phyloP scores from a whole-genome alignment of 2,329 filamentous ascomycete genomes.

The Aspergillus tubingensis region DNA sequence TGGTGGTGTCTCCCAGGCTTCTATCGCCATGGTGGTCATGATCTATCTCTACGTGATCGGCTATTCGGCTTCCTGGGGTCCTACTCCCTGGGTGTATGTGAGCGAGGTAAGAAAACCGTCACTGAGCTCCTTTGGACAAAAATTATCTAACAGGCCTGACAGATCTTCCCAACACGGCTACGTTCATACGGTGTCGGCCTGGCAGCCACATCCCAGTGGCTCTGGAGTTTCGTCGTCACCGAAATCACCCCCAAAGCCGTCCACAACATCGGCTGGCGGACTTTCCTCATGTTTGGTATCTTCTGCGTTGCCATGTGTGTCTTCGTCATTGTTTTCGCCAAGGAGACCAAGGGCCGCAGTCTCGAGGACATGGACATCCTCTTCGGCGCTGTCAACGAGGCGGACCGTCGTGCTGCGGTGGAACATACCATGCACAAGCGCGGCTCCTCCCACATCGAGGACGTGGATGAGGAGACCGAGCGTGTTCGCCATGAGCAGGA shows the following conservation, averaged over 20 bases:
- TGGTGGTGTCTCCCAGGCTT: slow-evolving; percentile 32
- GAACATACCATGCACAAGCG: slow-evolving; percentile 30
- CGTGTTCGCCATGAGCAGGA: slow-evolving; percentile 6
- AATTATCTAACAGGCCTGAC: background rate
- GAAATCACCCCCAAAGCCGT: slow-evolving; percentile 45
- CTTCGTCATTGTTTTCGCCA: slow-evolving; percentile 40
- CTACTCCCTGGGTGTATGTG: slow-evolving; percentile 38
- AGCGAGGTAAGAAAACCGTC: slow-evolving; percentile 27
- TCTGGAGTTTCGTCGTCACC: slow-evolving; percentile 47
- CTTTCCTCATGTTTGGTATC: slow-evolving; percentile 46
- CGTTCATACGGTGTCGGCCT: slow-evolving; percentile 45
- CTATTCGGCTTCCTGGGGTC: slow-evolving; percentile 30
- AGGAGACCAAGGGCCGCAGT: slow-evolving; percentile 42
- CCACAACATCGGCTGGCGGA: slow-evolving; percentile 41
- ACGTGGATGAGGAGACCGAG: slow-evolving; percentile 14
- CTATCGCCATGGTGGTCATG: slow-evolving; percentile 47
- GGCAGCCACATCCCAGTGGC: slow-evolving; percentile 42
- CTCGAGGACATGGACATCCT: slow-evolving; percentile 45
- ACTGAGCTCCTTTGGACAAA: background rate
- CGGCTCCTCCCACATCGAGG: slow-evolving; percentile 25
- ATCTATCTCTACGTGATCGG: slow-evolving; percentile 51
- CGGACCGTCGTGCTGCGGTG: slow-evolving; percentile 27
- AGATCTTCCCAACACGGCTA: slow-evolving; percentile 45
- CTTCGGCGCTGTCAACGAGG: slow-evolving; percentile 31
- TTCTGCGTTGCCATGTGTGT: slow-evolving; percentile 42